These are phyloP conservation scores for Penicillium hordei DNA, from an alignment of 2,329 filamentous ascomycete species.

Conservation along the genomic window DNA sequence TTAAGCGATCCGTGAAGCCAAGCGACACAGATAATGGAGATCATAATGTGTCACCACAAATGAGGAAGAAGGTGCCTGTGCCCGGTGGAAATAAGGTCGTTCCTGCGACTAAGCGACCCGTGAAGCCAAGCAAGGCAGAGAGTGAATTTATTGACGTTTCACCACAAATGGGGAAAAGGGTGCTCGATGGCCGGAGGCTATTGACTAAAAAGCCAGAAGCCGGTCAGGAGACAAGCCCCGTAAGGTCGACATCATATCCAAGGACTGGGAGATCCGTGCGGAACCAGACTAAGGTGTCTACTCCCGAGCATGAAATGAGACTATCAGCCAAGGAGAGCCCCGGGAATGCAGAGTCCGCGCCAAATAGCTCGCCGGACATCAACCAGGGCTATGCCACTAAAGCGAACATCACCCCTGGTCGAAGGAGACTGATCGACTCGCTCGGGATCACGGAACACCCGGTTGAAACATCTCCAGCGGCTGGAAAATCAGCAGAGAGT, in stretches of 20 bases:
- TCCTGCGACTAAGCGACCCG: background rate
- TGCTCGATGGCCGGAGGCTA: background rate
- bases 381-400: background rate
- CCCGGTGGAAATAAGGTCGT: background rate
- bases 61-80: background rate
- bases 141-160: background rate
- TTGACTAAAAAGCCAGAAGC: background rate
- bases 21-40: background rate
- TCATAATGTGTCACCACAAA: background rate
- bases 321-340: background rate
- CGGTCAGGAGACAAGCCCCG: background rate
- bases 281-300: background rate
- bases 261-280: background rate
- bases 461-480: slow-evolving; percentile 8
- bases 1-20: background rate
- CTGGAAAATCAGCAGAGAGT: slow-evolving; percentile 10
- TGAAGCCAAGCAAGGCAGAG: background rate
- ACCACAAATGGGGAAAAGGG: background rate
- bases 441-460: slow-evolving; percentile 22
- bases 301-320: background rate
- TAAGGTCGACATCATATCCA: background rate
- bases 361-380: background rate
- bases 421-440: slow-evolving; percentile 39
- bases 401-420: slow-evolving; percentile 22
- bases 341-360: background rate